phyloP scores from a whole-genome alignment of 306 rosid genomes.

The Cucumis hystrix region DNA sequence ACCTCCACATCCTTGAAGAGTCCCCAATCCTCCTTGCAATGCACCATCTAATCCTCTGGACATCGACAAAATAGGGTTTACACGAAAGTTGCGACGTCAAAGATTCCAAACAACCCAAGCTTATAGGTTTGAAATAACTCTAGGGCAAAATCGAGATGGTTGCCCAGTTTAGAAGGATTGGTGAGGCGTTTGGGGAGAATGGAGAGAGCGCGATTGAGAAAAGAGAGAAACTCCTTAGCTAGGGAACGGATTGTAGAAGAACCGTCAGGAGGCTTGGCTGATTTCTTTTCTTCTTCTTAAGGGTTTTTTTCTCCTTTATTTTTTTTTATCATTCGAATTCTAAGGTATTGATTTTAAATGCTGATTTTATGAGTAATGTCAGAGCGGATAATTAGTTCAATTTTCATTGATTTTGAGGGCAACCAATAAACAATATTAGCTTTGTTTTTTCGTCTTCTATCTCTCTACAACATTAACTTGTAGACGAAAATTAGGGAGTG shows the following conservation, averaged over 20 bases:
- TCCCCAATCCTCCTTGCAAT: constrained; percentile 36
- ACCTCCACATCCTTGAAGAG: constrained; percentile 31
- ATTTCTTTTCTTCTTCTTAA: too few relatives aligned
- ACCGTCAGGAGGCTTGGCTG: constrained; percentile 16
- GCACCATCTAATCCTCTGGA: constrained; percentile 44
- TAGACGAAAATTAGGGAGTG: too few relatives aligned
- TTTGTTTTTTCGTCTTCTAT: too few relatives aligned
- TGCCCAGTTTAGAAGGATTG: constrained; percentile 19
- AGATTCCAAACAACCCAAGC: constrained; percentile 42
- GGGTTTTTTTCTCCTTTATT: too few relatives aligned
- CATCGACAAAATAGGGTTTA: constrained; percentile 37
- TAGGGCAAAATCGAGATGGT: constrained; percentile 8
- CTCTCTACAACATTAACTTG: too few relatives aligned
- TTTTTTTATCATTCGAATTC: too few relatives aligned
- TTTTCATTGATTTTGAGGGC: too few relatives aligned
- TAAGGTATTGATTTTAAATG: too few relatives aligned
- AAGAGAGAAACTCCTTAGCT: constrained; percentile 42
- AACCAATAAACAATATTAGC: too few relatives aligned
- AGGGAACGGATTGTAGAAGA: constrained; percentile 40
- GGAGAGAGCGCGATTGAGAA: constrained; percentile 36
- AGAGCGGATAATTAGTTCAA: too few relatives aligned
- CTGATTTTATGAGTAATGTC: too few relatives aligned
- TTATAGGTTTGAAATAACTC: constrained; percentile 37
- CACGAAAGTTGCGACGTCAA: constrained; percentile 47
- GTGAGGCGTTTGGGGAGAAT: constrained; percentile 59